A percentile compares a stretch with the other conserved stretches of the same genome.
phyloP scores from a whole-genome alignment of 805 yeast genomes.

The Metschnikowia orientalis region DNA sequence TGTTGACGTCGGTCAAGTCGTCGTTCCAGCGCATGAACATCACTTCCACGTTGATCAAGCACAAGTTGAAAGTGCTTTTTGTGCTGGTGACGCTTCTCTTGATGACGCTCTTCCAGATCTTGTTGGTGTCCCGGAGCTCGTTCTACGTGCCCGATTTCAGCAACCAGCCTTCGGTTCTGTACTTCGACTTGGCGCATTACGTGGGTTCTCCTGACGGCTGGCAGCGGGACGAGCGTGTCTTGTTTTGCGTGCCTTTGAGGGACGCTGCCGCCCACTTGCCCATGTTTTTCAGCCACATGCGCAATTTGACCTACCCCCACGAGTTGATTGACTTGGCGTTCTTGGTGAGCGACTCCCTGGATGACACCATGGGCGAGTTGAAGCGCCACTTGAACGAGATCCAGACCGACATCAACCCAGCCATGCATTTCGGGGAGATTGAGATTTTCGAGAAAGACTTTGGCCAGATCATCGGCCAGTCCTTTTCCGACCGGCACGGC shows the following conservation, averaged over 20 bases:
- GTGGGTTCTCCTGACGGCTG: conserved; percentile 70
- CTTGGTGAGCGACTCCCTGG: conserved; percentile 85
- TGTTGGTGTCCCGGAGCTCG: conserved; percentile 12
- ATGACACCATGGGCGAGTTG: conserved; percentile 74
- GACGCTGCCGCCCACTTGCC: conserved; percentile 90
- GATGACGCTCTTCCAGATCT: conserved; percentile 13
- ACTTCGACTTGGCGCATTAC: conserved; percentile 67
- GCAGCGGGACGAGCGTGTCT: conserved; percentile 71
- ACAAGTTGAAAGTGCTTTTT: conserved; percentile 12
- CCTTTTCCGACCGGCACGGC: conserved; percentile 90
- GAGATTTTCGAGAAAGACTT: conserved; percentile 90
- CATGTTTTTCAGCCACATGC: conserved; percentile 81
- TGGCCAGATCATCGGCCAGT: conserved; percentile 90
- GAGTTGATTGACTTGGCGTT: conserved; percentile 77
- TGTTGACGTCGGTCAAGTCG: conserved; percentile 4
- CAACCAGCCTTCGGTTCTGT: conserved; percentile 45
- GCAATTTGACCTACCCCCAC: conserved; percentile 80
- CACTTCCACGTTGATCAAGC: conserved; percentile 9
- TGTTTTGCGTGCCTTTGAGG: conserved; percentile 85
- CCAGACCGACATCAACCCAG: conserved; percentile 60
- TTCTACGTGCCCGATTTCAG: conserved; percentile 33
- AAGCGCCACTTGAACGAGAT: conserved; percentile 52
- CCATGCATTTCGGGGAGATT: conserved; percentile 73
- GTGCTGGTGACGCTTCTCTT: conserved; percentile 8
- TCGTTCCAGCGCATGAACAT: conserved; percentile 7